Conservation (phyloP, 306 rosid species). For the Quercus robur region DNA sequence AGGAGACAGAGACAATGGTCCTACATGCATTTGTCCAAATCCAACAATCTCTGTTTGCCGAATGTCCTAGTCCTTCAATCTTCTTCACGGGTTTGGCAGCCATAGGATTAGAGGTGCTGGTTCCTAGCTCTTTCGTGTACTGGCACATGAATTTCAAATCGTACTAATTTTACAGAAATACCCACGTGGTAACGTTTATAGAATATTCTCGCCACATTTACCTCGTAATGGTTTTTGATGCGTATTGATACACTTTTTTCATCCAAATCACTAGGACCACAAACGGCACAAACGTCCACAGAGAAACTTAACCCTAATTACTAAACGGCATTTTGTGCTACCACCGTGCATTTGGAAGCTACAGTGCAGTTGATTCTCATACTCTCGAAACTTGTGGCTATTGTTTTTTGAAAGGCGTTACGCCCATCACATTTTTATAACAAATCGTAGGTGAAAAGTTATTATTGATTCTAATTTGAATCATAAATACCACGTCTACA, state of each 20-base stretch:
- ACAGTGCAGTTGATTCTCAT: too few relatives aligned
- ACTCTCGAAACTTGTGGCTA: too few relatives aligned
- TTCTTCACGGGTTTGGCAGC: neutral
- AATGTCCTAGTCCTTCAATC: neutral
- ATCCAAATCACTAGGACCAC: neutral
- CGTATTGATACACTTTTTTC: neutral
- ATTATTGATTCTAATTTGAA: too few relatives aligned
- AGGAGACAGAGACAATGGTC: constrained; percentile 4
- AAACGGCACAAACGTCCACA: neutral
- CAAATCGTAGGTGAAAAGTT: too few relatives aligned
- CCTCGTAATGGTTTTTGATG: neutral
- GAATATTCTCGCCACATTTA: neutral
- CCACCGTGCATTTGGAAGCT: too few relatives aligned
- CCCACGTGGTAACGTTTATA: neutral
- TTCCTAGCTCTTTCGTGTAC: constrained; percentile 11
- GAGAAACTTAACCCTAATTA: neutral
- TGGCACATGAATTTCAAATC: neutral
- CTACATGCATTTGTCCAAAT: neutral
- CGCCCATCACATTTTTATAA: rapidly evolving
- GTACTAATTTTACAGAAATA: neutral
- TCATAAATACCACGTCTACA: rapidly evolving
- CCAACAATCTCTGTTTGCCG: neutral
- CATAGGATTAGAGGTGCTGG: neutral
- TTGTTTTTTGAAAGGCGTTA: rapidly evolving
- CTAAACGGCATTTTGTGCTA: too few relatives aligned